Evolutionary conservation across 306 rosid species (phyloP).

Genomic region (Neltuma alba): DNA sequence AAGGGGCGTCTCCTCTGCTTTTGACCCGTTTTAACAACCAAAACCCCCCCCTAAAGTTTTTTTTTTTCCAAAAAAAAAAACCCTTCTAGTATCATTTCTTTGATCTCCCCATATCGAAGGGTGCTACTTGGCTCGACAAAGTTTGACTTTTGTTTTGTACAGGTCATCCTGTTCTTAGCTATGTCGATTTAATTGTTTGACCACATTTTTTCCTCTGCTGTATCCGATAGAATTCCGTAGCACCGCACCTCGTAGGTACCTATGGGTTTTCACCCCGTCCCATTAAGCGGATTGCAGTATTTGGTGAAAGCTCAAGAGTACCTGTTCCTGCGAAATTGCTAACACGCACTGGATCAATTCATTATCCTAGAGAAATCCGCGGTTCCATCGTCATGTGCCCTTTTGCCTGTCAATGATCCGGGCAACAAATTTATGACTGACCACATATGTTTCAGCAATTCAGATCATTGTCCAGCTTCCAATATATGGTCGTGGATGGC

Average conservation of each 20-base stretch:
- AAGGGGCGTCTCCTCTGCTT: not conserved
- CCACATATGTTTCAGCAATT: not conserved
- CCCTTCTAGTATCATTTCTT: not conserved
- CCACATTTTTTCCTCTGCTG: not conserved
- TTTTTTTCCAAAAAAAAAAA: too few relatives aligned
- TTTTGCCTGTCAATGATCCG: not conserved
- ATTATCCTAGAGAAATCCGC: not conserved
- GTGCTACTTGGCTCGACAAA: not conserved
- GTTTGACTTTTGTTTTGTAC: not conserved
- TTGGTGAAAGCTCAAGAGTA: constrained; percentile 13
- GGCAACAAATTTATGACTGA: not conserved
- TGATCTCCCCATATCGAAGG: not conserved
- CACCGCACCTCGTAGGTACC: not conserved
- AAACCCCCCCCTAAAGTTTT: too few relatives aligned
- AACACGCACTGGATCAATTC: not conserved
- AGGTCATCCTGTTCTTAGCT: not conserved
- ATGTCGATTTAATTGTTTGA: not conserved
- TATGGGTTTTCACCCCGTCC: constrained; percentile 5
- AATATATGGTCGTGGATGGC: not conserved
- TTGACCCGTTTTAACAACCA: too few relatives aligned
- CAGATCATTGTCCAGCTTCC: not conserved
- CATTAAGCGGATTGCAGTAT: not conserved
- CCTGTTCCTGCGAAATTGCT: not conserved
- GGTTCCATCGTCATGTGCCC: not conserved
- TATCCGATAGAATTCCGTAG: not conserved